These are phyloP conservation scores for Fusarium azukiicola DNA, from an alignment of 2,329 filamentous ascomycete species.

Conservation along the genomic window DNA sequence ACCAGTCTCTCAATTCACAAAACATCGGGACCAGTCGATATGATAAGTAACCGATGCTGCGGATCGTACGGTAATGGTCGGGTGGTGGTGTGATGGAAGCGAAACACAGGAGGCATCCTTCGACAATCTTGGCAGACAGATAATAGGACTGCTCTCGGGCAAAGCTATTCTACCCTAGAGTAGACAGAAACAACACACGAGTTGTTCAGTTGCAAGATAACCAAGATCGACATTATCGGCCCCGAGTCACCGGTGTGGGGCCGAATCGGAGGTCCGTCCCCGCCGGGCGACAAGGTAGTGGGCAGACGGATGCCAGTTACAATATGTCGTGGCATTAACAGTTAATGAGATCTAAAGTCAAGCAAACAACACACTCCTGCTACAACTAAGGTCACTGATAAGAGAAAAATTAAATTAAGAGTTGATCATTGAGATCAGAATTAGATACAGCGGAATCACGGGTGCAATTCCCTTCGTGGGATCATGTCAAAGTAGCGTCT, in stretches of 20 bases:
- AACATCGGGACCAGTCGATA: neutral
- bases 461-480: neutral
- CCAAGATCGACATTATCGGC: neutral
- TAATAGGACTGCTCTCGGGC: neutral
- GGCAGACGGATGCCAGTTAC: neutral
- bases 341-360: no score
- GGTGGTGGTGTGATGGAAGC: neutral
- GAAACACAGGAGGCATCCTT: neutral
- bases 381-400: neutral
- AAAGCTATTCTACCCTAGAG: neutral
- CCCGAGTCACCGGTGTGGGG: neutral
- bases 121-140: neutral
- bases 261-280: neutral
- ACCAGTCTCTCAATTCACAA: neutral
- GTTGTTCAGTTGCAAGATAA: neutral
- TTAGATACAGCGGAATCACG: neutral
- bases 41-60: neutral
- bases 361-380: no score
- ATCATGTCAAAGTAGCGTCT: neutral
- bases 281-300: neutral
- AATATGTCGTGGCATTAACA: no score
- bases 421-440: conserved; percentile 7
- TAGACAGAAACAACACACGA: neutral
- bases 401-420: neutral
- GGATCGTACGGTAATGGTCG: neutral